Base-by-base conservation (phyloP, 805 yeast species). In the Candida peoriensis region DNA sequence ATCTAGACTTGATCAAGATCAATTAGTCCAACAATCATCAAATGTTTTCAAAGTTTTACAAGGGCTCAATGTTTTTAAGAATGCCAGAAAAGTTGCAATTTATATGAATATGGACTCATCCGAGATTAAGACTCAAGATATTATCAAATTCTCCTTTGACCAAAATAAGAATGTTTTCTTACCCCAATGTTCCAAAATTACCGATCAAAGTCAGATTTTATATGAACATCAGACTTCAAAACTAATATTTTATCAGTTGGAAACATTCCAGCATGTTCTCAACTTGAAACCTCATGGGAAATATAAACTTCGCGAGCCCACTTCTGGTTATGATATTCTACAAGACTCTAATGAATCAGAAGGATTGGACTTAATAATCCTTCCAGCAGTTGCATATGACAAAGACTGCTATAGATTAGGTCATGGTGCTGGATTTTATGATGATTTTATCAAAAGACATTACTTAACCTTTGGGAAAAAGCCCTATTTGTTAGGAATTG, bases 351-450 rank as follows among this genome's bases (percentile, higher is more conserved):
- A 32, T 6, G 54, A 52, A 9, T 33, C 49, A 1, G 50, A 43
- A 4, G 77, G 74, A 1, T 58, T 90, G 16, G 97, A 90, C 46
- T 48, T 90, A 8, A 61, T 90, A 6, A 58, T 90, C 6, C 66
- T 90, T 0, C 97, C 97, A 0, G 97, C 95, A 0, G 80, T 90
- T 2, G 96, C 85, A 1, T 89, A 85, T 56, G 71, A 84, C 2
- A 44, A 24, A 10, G 43, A 52, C 10, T 48, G 53, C 6, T 33
- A 44, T 17, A 56, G 98, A 35, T 54, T 90, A 34, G 98, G 98
- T 1, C 95, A 87, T 54, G 98, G 98, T 1, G 90, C 80, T 5
- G 98, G 97, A 0, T 88, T 75, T 56, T 90, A 93, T 55, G 98
- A 90, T 55, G 86, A 81, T 47, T 83, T 67, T 48, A 68, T 83